phyloP scores from a whole-genome alignment of 345 rosid species.

The Linum usitatissimum region DNA sequence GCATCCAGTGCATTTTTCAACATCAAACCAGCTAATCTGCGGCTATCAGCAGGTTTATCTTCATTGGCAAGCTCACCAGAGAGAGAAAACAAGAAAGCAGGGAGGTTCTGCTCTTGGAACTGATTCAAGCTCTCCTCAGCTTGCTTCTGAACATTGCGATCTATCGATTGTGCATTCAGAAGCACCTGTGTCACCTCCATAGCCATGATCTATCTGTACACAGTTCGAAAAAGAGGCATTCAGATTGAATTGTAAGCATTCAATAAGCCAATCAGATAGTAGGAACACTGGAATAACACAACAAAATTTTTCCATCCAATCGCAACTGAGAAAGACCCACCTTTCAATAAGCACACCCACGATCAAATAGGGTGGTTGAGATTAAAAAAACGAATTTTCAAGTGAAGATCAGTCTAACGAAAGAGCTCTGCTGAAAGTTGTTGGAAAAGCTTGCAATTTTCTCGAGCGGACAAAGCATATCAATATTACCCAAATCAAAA shows the following conservation, averaged over 20 bases:
- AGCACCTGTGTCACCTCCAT: slow-evolving; percentile 68
- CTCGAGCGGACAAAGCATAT: too few species aligned
- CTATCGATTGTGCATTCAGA: slow-evolving; percentile 61
- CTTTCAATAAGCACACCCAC: too few species aligned
- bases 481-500: too few species aligned
- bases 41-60: slow-evolving; percentile 65
- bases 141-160: slow-evolving; percentile 52
- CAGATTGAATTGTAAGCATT: too few species aligned
- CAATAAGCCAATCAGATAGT: not conserved
- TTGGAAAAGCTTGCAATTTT: too few species aligned
- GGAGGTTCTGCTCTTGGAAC: slow-evolving; percentile 60
- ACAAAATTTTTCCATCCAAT: not conserved
- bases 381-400: too few species aligned
- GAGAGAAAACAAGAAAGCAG: slow-evolving; percentile 49
- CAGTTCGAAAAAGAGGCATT: too few species aligned
- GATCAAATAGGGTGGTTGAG: too few species aligned
- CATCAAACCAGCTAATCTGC: slow-evolving; percentile 61
- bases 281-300: not conserved
- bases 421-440: too few species aligned
- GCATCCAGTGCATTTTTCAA: slow-evolving; percentile 66
- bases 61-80: slow-evolving; percentile 56
- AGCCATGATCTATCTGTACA: slow-evolving; percentile 20
- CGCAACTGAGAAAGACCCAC: too few species aligned
- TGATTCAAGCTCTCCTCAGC: slow-evolving; percentile 65
- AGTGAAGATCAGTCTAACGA: too few species aligned